Percentiles rank a stretch among this genome's conserved stretches.
phyloP scores from a whole-genome alignment of 2,329 filamentous ascomycete species.

The Sclerotinia nivalis region DNA sequence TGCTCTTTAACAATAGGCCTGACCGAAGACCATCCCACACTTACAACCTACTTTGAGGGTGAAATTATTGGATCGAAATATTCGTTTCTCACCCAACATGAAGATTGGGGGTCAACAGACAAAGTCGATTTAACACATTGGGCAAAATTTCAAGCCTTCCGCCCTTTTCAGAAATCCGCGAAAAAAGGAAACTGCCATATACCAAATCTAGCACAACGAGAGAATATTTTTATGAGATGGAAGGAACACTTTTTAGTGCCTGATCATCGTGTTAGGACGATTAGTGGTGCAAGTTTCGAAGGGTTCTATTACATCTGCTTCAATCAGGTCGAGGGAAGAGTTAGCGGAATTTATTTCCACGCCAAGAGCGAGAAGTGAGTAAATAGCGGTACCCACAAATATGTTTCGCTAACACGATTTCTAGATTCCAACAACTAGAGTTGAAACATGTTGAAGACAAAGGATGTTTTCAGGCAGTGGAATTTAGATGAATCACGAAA shows the following conservation, averaged over 20 bases:
- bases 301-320: slow-evolving; percentile 99
- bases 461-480: slow-evolving; percentile 81
- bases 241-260: slow-evolving; percentile 98
- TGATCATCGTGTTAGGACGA: slow-evolving; percentile 87
- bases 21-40: slow-evolving; percentile 92
- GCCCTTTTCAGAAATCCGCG: slow-evolving; percentile 65
- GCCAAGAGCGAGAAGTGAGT: slow-evolving; percentile 95
- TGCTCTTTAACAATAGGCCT: slow-evolving; percentile 63
- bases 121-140: slow-evolving; percentile 93
- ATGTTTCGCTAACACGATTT: slow-evolving; percentile 27
- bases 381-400: background rate
- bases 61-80: slow-evolving; percentile 97
- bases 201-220: slow-evolving; percentile 73
- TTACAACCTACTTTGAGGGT: slow-evolving; percentile 97
- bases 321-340: slow-evolving; percentile 82
- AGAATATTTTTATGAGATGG: slow-evolving; percentile 98
- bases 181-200: slow-evolving; percentile 59
- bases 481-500: slow-evolving; percentile 71
- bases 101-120: slow-evolving; percentile 87
- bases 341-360: slow-evolving; percentile 97
- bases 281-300: slow-evolving; percentile 93
- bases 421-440: slow-evolving; percentile 87
- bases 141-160: slow-evolving; percentile 85
- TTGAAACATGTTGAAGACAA: slow-evolving; percentile 83
- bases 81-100: slow-evolving; percentile 86